Evolutionary conservation across 2,329 filamentous ascomycete species (phyloP), one percentile per base, ranked within the genome.

Genomic region (Microsporum ferrugineum): DNA sequence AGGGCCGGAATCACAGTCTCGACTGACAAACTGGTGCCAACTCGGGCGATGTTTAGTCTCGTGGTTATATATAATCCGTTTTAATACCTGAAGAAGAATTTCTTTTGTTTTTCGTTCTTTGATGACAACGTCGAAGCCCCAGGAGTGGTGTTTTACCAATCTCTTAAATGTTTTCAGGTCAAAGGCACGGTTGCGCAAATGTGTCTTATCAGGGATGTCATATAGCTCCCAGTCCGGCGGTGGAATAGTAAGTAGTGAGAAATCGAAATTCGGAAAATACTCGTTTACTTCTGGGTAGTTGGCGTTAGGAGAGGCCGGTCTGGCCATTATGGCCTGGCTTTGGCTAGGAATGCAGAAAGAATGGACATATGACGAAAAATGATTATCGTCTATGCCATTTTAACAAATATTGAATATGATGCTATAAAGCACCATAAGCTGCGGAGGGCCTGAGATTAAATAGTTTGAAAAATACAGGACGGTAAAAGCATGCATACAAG

Each of bases 61-160:
- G n/a, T 63, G 64, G 59, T 65, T 65, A 45, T 63, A 63, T 36
- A 61, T 33, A 41, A 66, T 64, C 12, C 45, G 61, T 36, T 63
- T 63, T 27, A 65, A 38, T n/a, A 64, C 57, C 34, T 63, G 58
- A 12, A 65, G 59, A 2, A 62, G 27, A 27, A 56, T 31, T 23
- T 64, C 62, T 47, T 62, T 63, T 2, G 60, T 65, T 43, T 59
- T 59, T 23, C 64, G 49, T 53, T 59, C 58, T 23, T 57, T 53
- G n/a, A 61, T 61, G 23, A 56, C 34, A 33, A 63, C 51, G 4
- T 58, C 36, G 41, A 64, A 58, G 3, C 65, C 65, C 63, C 65
- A 66, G 5, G 63, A 43, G 29, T 66, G 63, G 43, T 66, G 59
- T 2, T 59, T 55, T 4, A 65, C 43, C 5, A 66, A 39, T 17